phyloP scores from a whole-genome alignment of 805 yeast species.

The Nakazawaea wyomingensis region DNA sequence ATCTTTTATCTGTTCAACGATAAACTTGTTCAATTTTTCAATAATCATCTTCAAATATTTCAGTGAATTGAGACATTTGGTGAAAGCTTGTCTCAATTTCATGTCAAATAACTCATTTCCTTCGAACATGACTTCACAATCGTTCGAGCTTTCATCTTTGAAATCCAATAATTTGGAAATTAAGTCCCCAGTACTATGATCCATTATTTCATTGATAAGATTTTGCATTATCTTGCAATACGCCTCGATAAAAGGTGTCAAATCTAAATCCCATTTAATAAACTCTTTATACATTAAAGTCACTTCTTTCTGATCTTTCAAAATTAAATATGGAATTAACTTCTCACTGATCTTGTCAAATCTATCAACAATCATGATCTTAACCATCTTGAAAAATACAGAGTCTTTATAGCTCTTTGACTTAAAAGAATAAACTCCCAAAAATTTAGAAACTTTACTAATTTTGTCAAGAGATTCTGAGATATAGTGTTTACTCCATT shows the following conservation, averaged over 20 bases:
- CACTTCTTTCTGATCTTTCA: conserved; percentile 17
- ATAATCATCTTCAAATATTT: conserved; percentile 31
- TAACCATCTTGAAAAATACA: conserved; percentile 22
- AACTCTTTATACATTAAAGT: conserved; percentile 14
- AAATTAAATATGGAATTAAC: conserved; percentile 20
- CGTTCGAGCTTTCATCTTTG: conserved; percentile 14
- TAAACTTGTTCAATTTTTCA: conserved; percentile 13
- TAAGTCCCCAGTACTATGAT: conserved; percentile 7
- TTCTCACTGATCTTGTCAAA: conserved; percentile 19
- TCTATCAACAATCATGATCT: conserved; percentile 28
- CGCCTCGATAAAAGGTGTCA: neutral
- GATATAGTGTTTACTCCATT: neutral
- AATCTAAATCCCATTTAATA: conserved; percentile 1
- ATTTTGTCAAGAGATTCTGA: neutral
- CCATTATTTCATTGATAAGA: conserved; percentile 11
- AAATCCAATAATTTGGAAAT: conserved; percentile 15
- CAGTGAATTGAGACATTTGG: conserved; percentile 17
- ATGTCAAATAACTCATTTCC: conserved; percentile 23
- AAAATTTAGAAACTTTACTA: neutral
- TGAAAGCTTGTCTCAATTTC: conserved; percentile 29
- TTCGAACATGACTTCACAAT: conserved; percentile 16
- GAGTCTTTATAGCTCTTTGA: conserved; percentile 17
- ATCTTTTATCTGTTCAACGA: conserved; percentile 16
- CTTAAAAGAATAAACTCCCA: conserved; percentile 16
- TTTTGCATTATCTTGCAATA: conserved; percentile 1